Percentiles rank a stretch among this genome's conserved stretches.
Evolutionary conservation across 2,329 filamentous ascomycete species (phyloP).

Genomic region (Aspergillus aculeatus): DNA sequence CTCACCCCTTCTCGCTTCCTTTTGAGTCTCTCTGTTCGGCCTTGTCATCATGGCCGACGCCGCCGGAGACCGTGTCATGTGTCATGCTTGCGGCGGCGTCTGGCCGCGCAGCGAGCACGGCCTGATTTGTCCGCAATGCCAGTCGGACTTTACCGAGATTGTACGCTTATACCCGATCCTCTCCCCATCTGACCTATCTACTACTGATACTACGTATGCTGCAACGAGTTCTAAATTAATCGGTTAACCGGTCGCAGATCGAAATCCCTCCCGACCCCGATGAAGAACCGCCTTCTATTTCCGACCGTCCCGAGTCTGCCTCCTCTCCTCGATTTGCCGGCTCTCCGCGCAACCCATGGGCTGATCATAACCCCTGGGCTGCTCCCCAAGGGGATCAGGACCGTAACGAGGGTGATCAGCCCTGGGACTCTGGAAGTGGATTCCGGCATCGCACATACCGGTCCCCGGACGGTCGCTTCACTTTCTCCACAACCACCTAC

Average conservation of each 20-base stretch:
- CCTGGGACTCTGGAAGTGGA: conserved; percentile 17
- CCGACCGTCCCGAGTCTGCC: conserved; percentile 28
- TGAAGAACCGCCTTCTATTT: conserved; percentile 10
- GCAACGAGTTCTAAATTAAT: conserved; percentile 4
- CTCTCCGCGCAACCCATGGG: conserved; percentile 33
- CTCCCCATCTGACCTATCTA: conserved; percentile 1
- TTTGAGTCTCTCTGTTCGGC: not conserved
- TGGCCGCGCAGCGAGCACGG: conserved; percentile 72
- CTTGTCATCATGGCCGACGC: conserved; percentile 34
- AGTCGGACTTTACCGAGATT: conserved; percentile 79
- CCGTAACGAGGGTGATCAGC: conserved; percentile 31
- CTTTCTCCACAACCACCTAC: conserved; percentile 38
- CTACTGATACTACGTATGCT: not conserved
- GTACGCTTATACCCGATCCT: conserved; percentile 51
- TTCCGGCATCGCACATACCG: conserved; percentile 41
- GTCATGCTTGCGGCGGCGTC: conserved; percentile 76
- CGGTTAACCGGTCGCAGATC: conserved; percentile 24
- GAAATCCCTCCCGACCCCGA: conserved; percentile 33
- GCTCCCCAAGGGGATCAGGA: conserved; percentile 47
- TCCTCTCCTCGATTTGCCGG: conserved; percentile 14
- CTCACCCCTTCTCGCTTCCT: not conserved
- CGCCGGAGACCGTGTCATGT: conserved; percentile 70
- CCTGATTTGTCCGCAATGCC: conserved; percentile 73
- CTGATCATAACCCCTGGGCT: conserved; percentile 50
- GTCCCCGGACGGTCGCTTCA: conserved; percentile 49